Conservation (phyloP, 768 basidiomycete genomes). For the Termitomyces heimii region DNA sequence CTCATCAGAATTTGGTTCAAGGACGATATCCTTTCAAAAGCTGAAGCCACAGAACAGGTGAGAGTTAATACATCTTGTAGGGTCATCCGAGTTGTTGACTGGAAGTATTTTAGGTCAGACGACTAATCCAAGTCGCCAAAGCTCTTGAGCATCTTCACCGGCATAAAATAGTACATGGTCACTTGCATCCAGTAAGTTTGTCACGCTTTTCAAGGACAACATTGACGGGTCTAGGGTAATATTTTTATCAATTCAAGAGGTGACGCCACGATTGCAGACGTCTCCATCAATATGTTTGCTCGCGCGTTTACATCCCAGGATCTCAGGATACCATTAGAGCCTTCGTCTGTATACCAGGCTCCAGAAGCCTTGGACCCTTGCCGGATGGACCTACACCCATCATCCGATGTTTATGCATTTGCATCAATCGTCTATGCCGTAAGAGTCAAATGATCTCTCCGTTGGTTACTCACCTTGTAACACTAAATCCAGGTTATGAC, state of each 20-base stretch:
- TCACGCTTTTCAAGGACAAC: not conserved
- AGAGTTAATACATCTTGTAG: not conserved
- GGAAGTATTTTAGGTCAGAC: not conserved
- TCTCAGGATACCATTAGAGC: not conserved
- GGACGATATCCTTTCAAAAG: not conserved
- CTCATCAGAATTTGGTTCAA: not conserved
- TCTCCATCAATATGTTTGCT: slow-evolving; percentile 1
- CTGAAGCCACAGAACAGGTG: not conserved
- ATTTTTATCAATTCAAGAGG: not conserved
- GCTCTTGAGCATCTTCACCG: not conserved
- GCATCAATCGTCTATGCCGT: slow-evolving; percentile 8
- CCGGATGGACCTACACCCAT: not conserved
- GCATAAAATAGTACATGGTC: not conserved
- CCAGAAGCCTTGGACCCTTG: slow-evolving; percentile 4
- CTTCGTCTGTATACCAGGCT: slow-evolving; percentile 7
- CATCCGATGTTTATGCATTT: slow-evolving; percentile 12
- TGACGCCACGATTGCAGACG: not conserved
- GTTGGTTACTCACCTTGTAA: not conserved
- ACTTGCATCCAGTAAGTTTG: not conserved
- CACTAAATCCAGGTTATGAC: slow-evolving; percentile 5
- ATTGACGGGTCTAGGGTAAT: not conserved
- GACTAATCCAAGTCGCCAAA: not conserved
- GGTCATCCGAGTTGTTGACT: too few relatives aligned
- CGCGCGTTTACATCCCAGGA: not conserved
- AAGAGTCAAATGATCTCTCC: not conserved